phyloP scores from a whole-genome alignment of 2,329 filamentous ascomycete species.

The Akanthomyces muscarius region DNA sequence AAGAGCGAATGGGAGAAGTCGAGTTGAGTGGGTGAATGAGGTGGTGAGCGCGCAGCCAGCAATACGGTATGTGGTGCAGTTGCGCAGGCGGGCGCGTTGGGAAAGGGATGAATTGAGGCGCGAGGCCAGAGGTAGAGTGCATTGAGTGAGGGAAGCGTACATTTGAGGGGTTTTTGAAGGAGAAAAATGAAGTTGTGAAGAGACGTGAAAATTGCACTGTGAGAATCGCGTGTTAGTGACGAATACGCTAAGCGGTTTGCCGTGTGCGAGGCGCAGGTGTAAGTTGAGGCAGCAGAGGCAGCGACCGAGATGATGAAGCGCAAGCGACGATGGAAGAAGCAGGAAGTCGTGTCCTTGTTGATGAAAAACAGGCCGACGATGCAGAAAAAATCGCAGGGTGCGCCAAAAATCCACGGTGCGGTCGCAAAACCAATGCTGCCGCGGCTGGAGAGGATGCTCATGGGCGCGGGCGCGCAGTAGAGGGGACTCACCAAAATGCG shows the following conservation, averaged over 20 bases:
- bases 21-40: neutral
- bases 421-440: slow-evolving; percentile 27
- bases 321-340: slow-evolving; percentile 7
- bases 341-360: neutral
- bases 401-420: slow-evolving; percentile 26
- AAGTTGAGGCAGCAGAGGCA: slow-evolving; percentile 13
- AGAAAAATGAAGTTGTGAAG: slow-evolving; percentile 12
- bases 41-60: neutral
- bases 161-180: slow-evolving; percentile 18
- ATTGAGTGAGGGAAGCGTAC: slow-evolving; percentile 17
- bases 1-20: neutral
- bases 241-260: slow-evolving; percentile 11
- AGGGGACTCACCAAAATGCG: slow-evolving; percentile 52
- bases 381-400: slow-evolving; percentile 14
- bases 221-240: slow-evolving; percentile 16
- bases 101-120: neutral
- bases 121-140: neutral
- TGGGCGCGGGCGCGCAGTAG: slow-evolving; percentile 34
- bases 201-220: slow-evolving; percentile 17
- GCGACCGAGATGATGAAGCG: slow-evolving; percentile 12
- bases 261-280: neutral
- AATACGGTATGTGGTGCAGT: neutral
- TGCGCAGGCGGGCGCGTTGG: neutral
- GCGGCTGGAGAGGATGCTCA: slow-evolving; percentile 25
- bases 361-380: slow-evolving; percentile 13